Evolutionary conservation across 192 early-diverging fungal genomes (phyloP).

Genomic region (Coemansia interrupta): DNA sequence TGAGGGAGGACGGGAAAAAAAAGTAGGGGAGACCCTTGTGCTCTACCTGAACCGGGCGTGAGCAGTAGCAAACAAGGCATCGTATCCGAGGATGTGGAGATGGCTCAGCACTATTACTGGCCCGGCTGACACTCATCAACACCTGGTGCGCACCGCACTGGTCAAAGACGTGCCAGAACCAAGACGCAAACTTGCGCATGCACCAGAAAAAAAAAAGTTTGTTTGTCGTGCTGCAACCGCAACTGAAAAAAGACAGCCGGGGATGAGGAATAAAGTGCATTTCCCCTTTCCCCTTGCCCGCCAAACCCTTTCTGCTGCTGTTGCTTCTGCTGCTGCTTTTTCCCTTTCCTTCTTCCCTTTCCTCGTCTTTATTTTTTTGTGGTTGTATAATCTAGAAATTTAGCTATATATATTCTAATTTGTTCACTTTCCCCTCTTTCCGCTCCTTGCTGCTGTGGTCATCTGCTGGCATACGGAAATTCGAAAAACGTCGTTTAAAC

Average conservation of each 20-base stretch:
- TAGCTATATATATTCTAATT: constrained; percentile 18
- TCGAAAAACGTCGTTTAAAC: background rate
- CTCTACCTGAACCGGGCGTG: background rate
- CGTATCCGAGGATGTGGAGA: constrained; percentile 1
- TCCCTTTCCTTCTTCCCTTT: constrained; percentile 1
- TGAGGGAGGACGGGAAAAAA: too few relatives aligned
- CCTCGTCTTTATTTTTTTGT: constrained; percentile 23
- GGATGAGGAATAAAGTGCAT: background rate
- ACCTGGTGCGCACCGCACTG: background rate
- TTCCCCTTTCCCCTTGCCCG: constrained; percentile 11
- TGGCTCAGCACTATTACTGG: background rate
- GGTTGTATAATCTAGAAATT: constrained; percentile 27
- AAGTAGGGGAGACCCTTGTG: too few relatives aligned
- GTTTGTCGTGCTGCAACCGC: background rate
- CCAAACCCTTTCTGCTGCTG: constrained; percentile 14
- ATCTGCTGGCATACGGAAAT: background rate
- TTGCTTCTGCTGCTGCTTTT: constrained; percentile 9
- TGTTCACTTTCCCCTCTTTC: constrained; percentile 1
- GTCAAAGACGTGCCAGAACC: background rate
- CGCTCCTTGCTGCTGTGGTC: constrained; percentile 5
- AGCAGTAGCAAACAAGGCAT: constrained; percentile 11
- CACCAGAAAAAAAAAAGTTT: constrained; percentile 4
- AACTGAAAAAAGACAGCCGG: background rate
- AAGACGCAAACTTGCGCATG: background rate
- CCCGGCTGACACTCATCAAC: background rate